These are phyloP conservation scores for Pterocarpus macrocarpus DNA, from an alignment of 306 rosid genomes.

Conservation along the genomic window DNA sequence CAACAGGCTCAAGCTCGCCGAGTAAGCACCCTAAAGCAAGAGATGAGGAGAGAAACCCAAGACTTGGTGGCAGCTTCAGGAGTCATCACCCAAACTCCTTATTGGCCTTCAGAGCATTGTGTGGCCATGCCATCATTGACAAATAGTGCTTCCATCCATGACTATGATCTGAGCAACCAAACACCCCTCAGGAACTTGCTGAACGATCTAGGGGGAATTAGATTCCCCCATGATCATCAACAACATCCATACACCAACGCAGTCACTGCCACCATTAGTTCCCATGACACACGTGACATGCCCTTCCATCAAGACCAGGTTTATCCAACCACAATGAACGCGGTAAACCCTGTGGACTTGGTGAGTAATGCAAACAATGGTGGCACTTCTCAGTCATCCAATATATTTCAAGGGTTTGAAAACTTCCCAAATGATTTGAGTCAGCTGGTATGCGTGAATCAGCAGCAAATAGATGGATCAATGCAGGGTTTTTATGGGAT, in stretches of 20 bases:
- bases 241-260: slow-evolving; percentile 10
- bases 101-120: slow-evolving; percentile 55
- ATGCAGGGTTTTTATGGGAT: slow-evolving; percentile 61
- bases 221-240: slow-evolving; percentile 43
- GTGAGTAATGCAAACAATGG: slow-evolving; percentile 37
- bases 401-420: slow-evolving; percentile 56
- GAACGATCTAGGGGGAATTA: slow-evolving; percentile 60
- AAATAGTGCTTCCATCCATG: slow-evolving; percentile 47
- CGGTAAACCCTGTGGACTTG: slow-evolving; percentile 26
- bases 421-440: slow-evolving; percentile 52
- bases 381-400: slow-evolving; percentile 39
- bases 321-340: slow-evolving; percentile 44
- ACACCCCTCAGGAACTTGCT: slow-evolving; percentile 56
- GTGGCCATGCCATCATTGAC: slow-evolving; percentile 38
- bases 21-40: slow-evolving; percentile 57
- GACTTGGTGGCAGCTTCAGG: slow-evolving; percentile 20
- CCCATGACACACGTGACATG: slow-evolving; percentile 40
- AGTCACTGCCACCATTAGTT: slow-evolving; percentile 6
- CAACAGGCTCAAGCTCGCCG: slow-evolving; percentile 64
- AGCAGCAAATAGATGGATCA: slow-evolving; percentile 40
- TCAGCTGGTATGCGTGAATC: slow-evolving; percentile 55
- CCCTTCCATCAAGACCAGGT: slow-evolving; percentile 43
- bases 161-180: slow-evolving; percentile 49
- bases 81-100: slow-evolving; percentile 52
- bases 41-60: slow-evolving; percentile 55